These are phyloP conservation scores for Lasiosphaeria hispida DNA, from an alignment of 495 filamentous ascomycete genomes.

Conservation along the genomic window DNA sequence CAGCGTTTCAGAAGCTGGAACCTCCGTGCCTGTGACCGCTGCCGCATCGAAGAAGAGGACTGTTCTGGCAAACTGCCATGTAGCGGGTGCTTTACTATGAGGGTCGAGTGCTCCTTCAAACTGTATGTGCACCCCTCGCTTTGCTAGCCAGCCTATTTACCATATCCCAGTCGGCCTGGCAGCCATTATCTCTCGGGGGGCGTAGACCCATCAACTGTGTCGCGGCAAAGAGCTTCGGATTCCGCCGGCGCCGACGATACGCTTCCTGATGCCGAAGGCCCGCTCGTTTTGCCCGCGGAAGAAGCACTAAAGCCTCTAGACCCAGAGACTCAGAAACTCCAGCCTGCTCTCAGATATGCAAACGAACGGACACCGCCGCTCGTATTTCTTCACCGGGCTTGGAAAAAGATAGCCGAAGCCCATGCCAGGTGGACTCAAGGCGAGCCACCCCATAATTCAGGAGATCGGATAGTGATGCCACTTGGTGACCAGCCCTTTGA, in stretches of 20 bases:
- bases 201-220: not conserved
- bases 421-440: not conserved
- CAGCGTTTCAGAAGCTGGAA: too few relatives aligned
- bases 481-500: conserved; percentile 21
- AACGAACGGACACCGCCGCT: conserved; percentile 23
- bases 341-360: conserved; percentile 21
- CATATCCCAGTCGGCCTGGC: too few relatives aligned
- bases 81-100: too few relatives aligned
- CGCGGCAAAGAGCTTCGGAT: too few relatives aligned
- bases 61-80: too few relatives aligned
- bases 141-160: too few relatives aligned
- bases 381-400: conserved; percentile 23
- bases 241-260: not conserved
- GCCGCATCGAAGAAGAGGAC: too few relatives aligned
- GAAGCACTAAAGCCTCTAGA: not conserved
- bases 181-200: not conserved
- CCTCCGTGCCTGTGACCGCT: too few relatives aligned
- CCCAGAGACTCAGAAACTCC: conserved; percentile 11
- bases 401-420: conserved; percentile 21
- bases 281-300: too few relatives aligned
- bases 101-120: too few relatives aligned
- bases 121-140: not conserved
- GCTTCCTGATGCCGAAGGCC: not conserved
- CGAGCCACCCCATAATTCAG: not conserved
- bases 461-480: not conserved